Percentiles rank a stretch among this genome's conserved stretches.
Conservation (phyloP, 352 stramenopile genomes). For the Lagenidium giganteum region DNA sequence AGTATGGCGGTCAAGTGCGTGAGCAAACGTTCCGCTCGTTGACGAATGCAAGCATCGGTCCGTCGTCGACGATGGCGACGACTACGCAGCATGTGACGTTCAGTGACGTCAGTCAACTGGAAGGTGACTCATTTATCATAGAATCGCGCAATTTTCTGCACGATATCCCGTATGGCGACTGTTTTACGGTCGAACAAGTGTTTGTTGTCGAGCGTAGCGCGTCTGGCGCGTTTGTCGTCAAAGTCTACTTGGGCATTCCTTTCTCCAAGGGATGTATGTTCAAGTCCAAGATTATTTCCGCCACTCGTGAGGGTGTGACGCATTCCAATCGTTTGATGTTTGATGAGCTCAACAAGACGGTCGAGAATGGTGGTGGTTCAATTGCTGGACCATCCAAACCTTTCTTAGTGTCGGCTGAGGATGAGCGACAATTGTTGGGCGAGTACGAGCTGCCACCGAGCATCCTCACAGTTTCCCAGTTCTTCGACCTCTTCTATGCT, state of each 20-base stretch:
- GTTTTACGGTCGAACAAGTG: slow-evolving; percentile 76
- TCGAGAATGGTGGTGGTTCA: slow-evolving; percentile 13
- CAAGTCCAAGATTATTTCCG: slow-evolving; percentile 87
- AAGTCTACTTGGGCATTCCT: slow-evolving; percentile 70
- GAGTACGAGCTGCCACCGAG: slow-evolving; percentile 55
- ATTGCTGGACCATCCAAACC: slow-evolving; percentile 30
- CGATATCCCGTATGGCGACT: slow-evolving; percentile 85
- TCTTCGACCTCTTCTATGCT: slow-evolving; percentile 74
- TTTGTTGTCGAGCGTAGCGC: slow-evolving; percentile 41
- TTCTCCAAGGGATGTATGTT: slow-evolving; percentile 89
- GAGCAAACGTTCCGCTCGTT: slow-evolving; percentile 61
- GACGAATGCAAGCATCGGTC: slow-evolving; percentile 80
- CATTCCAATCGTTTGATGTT: slow-evolving; percentile 53
- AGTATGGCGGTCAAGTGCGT: slow-evolving; percentile 66
- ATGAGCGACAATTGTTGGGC: slow-evolving; percentile 61
- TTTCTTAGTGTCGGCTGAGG: slow-evolving; percentile 65
- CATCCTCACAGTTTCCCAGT: slow-evolving; percentile 46
- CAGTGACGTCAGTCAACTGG: slow-evolving; percentile 22
- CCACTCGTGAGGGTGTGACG: slow-evolving; percentile 53
- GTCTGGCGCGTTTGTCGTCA: slow-evolving; percentile 39
- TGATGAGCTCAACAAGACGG: slow-evolving; percentile 51
- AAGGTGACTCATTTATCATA: slow-evolving; percentile 48
- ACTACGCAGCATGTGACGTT: slow-evolving; percentile 69
- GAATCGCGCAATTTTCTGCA: slow-evolving; percentile 64
- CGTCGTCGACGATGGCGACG: slow-evolving; percentile 78